Evolutionary conservation across 2,329 filamentous ascomycete genomes (phyloP).

Genomic region (Fusarium coffeatum): DNA sequence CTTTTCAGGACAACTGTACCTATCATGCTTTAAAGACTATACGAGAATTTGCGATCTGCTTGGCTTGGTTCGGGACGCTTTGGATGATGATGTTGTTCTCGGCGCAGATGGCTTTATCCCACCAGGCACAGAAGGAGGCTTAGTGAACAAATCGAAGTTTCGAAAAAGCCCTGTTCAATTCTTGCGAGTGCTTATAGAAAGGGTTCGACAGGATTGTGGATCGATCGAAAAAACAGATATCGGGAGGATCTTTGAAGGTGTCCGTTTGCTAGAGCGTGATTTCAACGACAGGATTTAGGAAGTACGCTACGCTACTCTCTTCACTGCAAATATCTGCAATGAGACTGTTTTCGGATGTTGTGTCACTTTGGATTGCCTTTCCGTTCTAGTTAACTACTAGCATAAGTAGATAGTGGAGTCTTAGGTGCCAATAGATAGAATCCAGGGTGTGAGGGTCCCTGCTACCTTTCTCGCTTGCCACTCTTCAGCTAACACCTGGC

Average conservation of each 20-base stretch:
- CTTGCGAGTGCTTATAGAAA: conserved; percentile 51
- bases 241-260: conserved; percentile 53
- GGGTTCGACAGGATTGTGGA: conserved; percentile 53
- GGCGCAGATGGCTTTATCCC: conserved; percentile 52
- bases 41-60: conserved; percentile 61
- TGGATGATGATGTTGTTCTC: conserved; percentile 39
- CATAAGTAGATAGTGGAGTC: too few relatives aligned
- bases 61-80: conserved; percentile 55
- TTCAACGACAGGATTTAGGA: conserved; percentile 21
- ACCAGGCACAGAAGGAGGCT: background rate
- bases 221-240: conserved; percentile 57
- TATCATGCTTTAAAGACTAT: conserved; percentile 67
- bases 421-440: too few relatives aligned
- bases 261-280: conserved; percentile 37
- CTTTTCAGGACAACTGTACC: conserved; percentile 76
- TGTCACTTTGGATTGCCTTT: too few relatives aligned
- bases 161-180: conserved; percentile 53
- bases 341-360: too few relatives aligned
- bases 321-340: too few relatives aligned
- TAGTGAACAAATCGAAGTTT: conserved; percentile 44
- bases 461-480: too few relatives aligned
- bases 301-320: too few relatives aligned
- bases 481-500: too few relatives aligned
- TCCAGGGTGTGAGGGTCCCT: too few relatives aligned
- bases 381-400: too few relatives aligned